A percentile compares a stretch with the other conserved stretches of the same genome.
Evolutionary conservation across 2,329 filamentous ascomycete species (phyloP).

Genomic region (Ophiobolus disseminans): DNA sequence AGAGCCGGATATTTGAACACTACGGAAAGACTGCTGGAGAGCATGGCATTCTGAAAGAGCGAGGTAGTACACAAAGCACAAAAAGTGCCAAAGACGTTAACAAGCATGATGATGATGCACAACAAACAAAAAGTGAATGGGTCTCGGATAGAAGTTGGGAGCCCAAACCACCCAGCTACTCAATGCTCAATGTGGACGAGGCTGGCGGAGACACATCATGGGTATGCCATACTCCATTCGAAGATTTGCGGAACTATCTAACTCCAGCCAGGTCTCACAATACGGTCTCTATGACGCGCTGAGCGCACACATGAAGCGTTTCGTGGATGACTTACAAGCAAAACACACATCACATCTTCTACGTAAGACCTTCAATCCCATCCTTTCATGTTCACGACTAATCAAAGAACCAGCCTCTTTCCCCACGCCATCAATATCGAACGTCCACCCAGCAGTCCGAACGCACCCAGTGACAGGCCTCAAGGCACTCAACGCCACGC

Average conservation of each 20-base stretch:
- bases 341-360: constrained; percentile 6
- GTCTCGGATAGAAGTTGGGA: constrained; percentile 8
- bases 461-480: constrained; percentile 59
- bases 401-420: neutral
- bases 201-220: constrained; percentile 3
- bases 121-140: constrained; percentile 1
- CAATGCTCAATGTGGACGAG: constrained; percentile 4
- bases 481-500: constrained; percentile 50
- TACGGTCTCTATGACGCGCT: constrained; percentile 21
- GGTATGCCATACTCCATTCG: neutral
- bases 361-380: neutral
- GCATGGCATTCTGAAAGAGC: constrained; percentile 1
- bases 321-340: constrained; percentile 13
- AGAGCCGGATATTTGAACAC: constrained; percentile 2
- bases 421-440: constrained; percentile 49
- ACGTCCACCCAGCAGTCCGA: constrained; percentile 56
- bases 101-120: neutral
- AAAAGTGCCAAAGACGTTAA: neutral
- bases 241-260: neutral
- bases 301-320: constrained; percentile 12
- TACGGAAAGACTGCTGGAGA: neutral
- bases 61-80: neutral
- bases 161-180: constrained; percentile 11
- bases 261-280: constrained; percentile 8
- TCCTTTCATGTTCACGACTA: neutral